Base-by-base conservation (phyloP, 495 filamentous ascomycete species). In the Parmelia sp. region DNA sequence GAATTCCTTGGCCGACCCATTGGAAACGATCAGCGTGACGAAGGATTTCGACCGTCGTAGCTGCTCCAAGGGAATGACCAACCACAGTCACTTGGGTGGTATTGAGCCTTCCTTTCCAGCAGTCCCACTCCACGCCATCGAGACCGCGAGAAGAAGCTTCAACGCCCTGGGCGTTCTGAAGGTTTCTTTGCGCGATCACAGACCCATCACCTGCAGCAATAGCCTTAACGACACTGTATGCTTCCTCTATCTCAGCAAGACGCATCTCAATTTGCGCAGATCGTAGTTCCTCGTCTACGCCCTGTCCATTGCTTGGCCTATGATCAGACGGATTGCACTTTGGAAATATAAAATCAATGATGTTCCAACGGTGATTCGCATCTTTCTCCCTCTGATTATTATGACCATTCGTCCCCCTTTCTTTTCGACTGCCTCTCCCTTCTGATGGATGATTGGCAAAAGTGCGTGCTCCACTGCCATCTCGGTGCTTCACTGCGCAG, bases 1-100 rank as follows among this genome's bases (percentile, higher is more conserved):
- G 75, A 58, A 86, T 82, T 14, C 83, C 84, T 72, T 85, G 82
- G 33, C 76, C 68, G 37, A 86, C 72, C 69, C 78, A 83, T 37
- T 69, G 61, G 63, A 84, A 81, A 29, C 78, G 72, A 55, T 82
- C 74, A 42, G 68, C 42, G 55, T 80, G 70, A 51, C 83, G 74
- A 36, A 85, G 71, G 47, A 58, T 27, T 39, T 64, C 53, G 11
- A 64, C 23, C 17, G 55, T 59, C 3, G 53, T 17, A 31, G 62
- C 62, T 23, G 60, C 60, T 55, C 60, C 60, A 27, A 62, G 56
- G 31, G 60, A 62, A 35, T 62, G 47, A 25, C 62, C 55, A 19
- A 37, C 6, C 62, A 58, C 59, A 40, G 62, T 64, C 1, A 64
- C 62, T 74, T 74, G 61, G 33, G 70, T 64, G 14, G 68, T 57